phyloP scores from a whole-genome alignment of 2,329 filamentous ascomycete species.

The Dothiorella sarmentorum region DNA sequence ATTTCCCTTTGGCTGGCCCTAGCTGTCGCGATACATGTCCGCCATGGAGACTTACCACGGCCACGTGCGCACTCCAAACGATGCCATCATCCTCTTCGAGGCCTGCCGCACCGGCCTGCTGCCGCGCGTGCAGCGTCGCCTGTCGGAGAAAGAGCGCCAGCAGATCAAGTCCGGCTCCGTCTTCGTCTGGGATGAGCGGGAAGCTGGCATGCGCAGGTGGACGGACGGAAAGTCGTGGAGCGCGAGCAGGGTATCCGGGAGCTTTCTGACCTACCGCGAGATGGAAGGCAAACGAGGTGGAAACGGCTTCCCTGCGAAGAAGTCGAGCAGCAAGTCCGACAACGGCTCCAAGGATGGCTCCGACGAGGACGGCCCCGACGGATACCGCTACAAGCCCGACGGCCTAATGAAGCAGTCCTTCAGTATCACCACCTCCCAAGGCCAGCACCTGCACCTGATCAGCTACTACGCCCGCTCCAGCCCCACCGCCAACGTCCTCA shows the following conservation, averaged over 20 bases:
- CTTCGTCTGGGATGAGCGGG: constrained; percentile 99
- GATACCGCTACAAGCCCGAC: constrained; percentile 68
- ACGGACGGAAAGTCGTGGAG: constrained; percentile 99
- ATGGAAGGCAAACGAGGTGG: constrained; percentile 98
- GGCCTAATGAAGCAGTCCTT: constrained; percentile 99
- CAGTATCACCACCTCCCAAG: constrained; percentile 88
- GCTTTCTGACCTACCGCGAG: constrained; percentile 94
- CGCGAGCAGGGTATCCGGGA: constrained; percentile 92
- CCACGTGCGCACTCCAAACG: constrained; percentile 88
- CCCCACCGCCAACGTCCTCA: constrained; percentile 66
- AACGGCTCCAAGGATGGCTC: constrained; percentile 83
- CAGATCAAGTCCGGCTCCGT: constrained; percentile 95
- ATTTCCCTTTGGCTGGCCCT: not conserved
- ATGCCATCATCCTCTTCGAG: constrained; percentile 98
- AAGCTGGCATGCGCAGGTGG: constrained; percentile 97
- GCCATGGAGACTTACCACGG: constrained; percentile 95
- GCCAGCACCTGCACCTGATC: constrained; percentile 94
- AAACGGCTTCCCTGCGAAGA: constrained; percentile 58
- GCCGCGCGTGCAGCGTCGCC: constrained; percentile 83
- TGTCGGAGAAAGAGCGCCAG: constrained; percentile 96
- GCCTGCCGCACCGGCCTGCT: constrained; percentile 86
- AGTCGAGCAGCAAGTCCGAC: constrained; percentile 68
- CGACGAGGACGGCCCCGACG: constrained; percentile 61
- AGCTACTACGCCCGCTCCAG: constrained; percentile 90
- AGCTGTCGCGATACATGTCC: not conserved